Conservation (phyloP, 495 filamentous ascomycete species). For the Tetracladium marchalianum region DNA sequence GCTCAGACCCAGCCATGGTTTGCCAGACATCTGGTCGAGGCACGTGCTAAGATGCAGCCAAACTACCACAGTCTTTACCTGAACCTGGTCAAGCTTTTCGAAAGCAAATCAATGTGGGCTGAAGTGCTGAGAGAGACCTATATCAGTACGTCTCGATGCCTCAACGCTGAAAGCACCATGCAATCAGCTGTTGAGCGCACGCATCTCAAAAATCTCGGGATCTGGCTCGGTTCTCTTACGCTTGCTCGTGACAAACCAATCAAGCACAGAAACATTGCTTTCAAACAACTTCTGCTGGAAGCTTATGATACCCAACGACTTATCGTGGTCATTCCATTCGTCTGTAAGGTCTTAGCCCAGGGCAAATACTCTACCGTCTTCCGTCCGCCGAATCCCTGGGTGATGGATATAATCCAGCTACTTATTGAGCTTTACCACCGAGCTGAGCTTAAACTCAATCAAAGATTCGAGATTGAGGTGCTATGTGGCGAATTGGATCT, state of each 20-base stretch:
- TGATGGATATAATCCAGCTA: constrained; percentile 85
- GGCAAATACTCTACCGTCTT: constrained; percentile 81
- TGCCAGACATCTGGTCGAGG: constrained; percentile 87
- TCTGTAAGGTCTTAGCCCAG: constrained; percentile 85
- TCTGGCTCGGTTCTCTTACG: constrained; percentile 89
- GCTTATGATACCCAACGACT: constrained; percentile 83
- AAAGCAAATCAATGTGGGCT: constrained; percentile 65
- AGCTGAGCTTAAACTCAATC: constrained; percentile 87
- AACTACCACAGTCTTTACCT: constrained; percentile 93
- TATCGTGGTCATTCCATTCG: constrained; percentile 87
- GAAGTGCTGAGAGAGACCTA: constrained; percentile 94
- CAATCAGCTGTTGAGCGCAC: constrained; percentile 69
- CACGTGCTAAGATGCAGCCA: constrained; percentile 90
- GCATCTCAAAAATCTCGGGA: constrained; percentile 83
- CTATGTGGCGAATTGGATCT: constrained; percentile 85
- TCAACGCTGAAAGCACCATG: constrained; percentile 81
- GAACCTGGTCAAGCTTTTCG: constrained; percentile 75
- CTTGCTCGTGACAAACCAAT: constrained; percentile 92
- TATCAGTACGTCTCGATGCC: constrained; percentile 66
- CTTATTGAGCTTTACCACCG: constrained; percentile 86
- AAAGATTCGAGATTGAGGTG: constrained; percentile 97
- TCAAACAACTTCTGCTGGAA: constrained; percentile 90
- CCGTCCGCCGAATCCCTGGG: constrained; percentile 90
- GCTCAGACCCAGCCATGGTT: constrained; percentile 91
- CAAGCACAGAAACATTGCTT: constrained; percentile 92